Evolutionary conservation across 371 early-diverging fungal species (phyloP).

Genomic region (Nematocida minor): DNA sequence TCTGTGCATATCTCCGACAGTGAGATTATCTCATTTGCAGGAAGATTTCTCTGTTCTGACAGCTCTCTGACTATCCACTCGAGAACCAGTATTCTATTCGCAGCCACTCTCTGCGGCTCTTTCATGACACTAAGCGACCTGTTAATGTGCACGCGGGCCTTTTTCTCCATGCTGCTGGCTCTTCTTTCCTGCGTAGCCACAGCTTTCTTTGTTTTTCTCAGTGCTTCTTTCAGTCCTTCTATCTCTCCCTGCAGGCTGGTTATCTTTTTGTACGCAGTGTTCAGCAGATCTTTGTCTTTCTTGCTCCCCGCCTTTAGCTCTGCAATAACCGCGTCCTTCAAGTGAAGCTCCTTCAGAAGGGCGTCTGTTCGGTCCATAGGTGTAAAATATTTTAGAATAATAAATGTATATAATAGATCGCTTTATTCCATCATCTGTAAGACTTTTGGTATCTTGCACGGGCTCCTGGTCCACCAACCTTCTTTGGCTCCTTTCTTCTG

Average conservation of each 20-base stretch:
- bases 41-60: background rate
- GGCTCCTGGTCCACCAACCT: conserved; percentile 99
- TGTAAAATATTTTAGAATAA: conserved; percentile 23
- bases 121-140: background rate
- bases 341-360: conserved; percentile 22
- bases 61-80: conserved; percentile 40
- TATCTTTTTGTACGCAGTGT: background rate
- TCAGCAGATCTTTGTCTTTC: background rate
- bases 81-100: background rate
- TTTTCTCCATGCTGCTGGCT: background rate
- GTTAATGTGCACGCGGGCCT: background rate
- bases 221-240: background rate
- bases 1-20: conserved; percentile 31
- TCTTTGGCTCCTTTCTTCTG: conserved; percentile 99
- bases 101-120: background rate
- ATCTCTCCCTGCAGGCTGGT: background rate
- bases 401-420: background rate
- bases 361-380: background rate
- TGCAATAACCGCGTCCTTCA: conserved; percentile 21
- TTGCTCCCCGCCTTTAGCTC: conserved; percentile 1
- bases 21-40: background rate
- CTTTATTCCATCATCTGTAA: conserved; percentile 61
- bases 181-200: background rate
- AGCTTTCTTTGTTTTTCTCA: background rate
- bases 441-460: conserved; percentile 77